Conservation (phyloP, 2,329 filamentous ascomycete species). For the Colletotrichum godetiae region DNA sequence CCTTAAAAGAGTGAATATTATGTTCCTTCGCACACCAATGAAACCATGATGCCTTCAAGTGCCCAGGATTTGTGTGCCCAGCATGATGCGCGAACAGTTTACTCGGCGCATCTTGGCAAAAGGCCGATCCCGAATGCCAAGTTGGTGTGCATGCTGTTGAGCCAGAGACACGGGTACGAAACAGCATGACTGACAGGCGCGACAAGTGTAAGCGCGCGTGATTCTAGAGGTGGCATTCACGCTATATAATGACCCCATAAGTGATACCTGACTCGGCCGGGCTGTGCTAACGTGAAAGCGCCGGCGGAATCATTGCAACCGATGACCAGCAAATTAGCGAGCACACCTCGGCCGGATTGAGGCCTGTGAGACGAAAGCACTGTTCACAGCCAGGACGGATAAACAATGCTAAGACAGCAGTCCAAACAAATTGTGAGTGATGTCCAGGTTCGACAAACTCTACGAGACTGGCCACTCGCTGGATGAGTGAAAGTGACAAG, state of each 20-base stretch:
- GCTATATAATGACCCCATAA: background rate
- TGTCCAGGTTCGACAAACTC: background rate
- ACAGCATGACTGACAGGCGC: background rate
- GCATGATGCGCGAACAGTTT: conserved; percentile 2
- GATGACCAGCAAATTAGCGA: background rate
- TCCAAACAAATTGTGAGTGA: background rate
- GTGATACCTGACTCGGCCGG: background rate
- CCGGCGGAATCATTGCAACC: conserved; percentile 2
- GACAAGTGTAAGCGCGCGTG: background rate
- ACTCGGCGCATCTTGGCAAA: conserved; percentile 20
- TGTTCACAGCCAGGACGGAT: background rate
- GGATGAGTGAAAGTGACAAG: background rate
- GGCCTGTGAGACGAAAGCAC: background rate
- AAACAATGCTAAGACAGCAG: background rate
- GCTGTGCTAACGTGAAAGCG: background rate
- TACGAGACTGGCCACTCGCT: background rate
- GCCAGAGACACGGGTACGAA: background rate
- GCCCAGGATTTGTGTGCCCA: background rate
- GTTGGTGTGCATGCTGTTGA: background rate
- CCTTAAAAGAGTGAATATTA: background rate
- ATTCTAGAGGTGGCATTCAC: background rate
- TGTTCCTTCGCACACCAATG: background rate
- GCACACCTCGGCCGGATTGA: background rate
- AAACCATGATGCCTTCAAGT: background rate
- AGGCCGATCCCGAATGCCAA: conserved; percentile 2